Evolutionary conservation across 352 stramenopile genomes (phyloP), one percentile per base, ranked within the genome.

Genomic region (Phytopythium sindhum): DNA sequence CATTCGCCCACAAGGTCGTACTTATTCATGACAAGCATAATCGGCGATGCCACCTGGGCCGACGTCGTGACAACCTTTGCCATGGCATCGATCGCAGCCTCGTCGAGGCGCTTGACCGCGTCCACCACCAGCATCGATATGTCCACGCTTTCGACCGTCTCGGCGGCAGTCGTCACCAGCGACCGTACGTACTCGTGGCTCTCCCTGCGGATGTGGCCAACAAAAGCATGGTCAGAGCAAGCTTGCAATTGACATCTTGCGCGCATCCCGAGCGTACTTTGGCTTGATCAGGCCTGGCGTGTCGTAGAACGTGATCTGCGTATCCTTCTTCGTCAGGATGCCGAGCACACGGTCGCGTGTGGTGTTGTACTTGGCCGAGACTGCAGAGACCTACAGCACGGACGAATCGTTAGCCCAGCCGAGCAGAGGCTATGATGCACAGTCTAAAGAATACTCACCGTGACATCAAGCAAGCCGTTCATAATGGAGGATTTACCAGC

Each of bases 11-110:
- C 80, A 23, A 94, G 74, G 29, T 93, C 81, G 59, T 68, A 84
- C 77, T 95, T 95, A 73, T 95, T 95, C 80, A 95, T 88, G 45
- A 95, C 82, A 41, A 95, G 81, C 81, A 93, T 90, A 19, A 89
- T 88, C 21, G 86, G 86, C 21, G 84, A 90, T 26, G 73, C 72
- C 21, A 91, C 78, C 42, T 91, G 79, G 24, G 86, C 86, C 14
- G 84, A 93, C 41, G 83, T 87, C 12, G 75, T 91, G 58, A 93
- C 71, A 50, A 93, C 83, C 68, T 93, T 92, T 58, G 87, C 73
- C 44, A 95, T 65, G 26, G 86, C 84, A 26, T 93, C 76, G 45
- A 95, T 62, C n/a, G 86, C 83, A 21, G 81, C 60, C 2, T 93
- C 83, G 55, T 95, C 86, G 4, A 95, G 70, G 12, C 86, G 81